Base-by-base conservation (phyloP, 768 basidiomycete genomes). In the Mycena latifolia region DNA sequence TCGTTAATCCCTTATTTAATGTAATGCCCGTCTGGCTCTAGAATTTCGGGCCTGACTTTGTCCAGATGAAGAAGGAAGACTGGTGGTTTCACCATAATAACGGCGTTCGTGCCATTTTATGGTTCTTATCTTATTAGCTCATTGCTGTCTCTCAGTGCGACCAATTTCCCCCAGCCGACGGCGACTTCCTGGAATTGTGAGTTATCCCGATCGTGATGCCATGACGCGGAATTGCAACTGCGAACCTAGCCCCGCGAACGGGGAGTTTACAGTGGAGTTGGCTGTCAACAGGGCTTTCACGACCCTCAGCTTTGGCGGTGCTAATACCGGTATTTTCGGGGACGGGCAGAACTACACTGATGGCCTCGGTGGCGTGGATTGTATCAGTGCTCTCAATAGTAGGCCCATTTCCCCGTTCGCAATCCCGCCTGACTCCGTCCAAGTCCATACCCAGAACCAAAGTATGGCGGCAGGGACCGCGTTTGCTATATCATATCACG, bases 371-470 rank as follows among this genome's bases (percentile, higher is more conserved):
- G 71, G 71, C 10, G 59, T 66, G n/a, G 64, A 64, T 7, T 83
- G 81, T 62, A 81, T 83, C 37, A 63, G 60, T 8, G 62, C 72
- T 1, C 76, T 77, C 10, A 82, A 83, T 37, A 79, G 82, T 83
- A 43, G 17, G 57, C 25, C 20, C 54, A 10, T 22, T 31, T 56
- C 47, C 24, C 12, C 31, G 20, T 39, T 3, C 37, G 29, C 39
- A 22, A 6, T 41, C 27, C 24, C 22, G 14, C 3, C 54, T 50
- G n/a, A 63, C 53, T 41, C 61, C n/a, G 12, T 29, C 22, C 46
- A 31, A 85, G 84, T 85, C 25, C 84, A 85, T 63, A 79, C 84
- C 8, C 78, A 81, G 68, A 85, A 82, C 56, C 77, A 84, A 66
- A 77, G 73, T 28, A 82, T 81, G 81, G 84, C 83, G 25, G 72